These are phyloP conservation scores for Salix exigua DNA, from an alignment of 345 rosid genomes.

Conservation along the genomic window DNA sequence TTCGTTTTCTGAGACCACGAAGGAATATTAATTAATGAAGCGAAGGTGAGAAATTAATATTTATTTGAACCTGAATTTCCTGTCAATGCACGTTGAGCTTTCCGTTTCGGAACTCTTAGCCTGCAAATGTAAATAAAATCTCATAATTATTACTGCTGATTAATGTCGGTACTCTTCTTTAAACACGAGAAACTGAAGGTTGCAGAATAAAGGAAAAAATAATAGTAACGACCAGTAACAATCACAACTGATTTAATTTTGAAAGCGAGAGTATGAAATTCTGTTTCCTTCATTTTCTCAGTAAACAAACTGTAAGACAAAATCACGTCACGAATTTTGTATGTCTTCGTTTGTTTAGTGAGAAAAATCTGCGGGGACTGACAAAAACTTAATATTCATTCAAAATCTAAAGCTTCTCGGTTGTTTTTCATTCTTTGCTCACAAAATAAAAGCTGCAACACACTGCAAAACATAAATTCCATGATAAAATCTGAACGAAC, in stretches of 20 bases:
- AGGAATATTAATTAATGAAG: slow-evolving; percentile 12
- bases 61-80: slow-evolving; percentile 41
- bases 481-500: not conserved
- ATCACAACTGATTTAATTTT: not conserved
- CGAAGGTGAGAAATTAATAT: not conserved
- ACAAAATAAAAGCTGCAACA: not conserved
- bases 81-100: slow-evolving; percentile 37
- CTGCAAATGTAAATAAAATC: slow-evolving; percentile 20
- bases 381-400: not conserved
- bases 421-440: not conserved
- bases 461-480: not conserved
- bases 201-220: not conserved
- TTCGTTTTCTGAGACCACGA: not conserved
- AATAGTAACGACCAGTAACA: not conserved
- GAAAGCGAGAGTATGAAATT: not conserved
- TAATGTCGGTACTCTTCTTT: not conserved
- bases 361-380: not conserved
- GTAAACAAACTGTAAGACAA: not conserved
- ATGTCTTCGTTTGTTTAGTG: not conserved
- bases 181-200: not conserved
- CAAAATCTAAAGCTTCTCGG: not conserved
- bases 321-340: not conserved
- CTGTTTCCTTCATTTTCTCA: not conserved
- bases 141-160: not conserved
- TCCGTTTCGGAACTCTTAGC: slow-evolving; percentile 43